A percentile compares a stretch with the other conserved stretches of the same genome.
These are phyloP conservation scores for Elsinoe ampelina DNA, from an alignment of 2,329 filamentous ascomycete genomes.

Conservation along the genomic window DNA sequence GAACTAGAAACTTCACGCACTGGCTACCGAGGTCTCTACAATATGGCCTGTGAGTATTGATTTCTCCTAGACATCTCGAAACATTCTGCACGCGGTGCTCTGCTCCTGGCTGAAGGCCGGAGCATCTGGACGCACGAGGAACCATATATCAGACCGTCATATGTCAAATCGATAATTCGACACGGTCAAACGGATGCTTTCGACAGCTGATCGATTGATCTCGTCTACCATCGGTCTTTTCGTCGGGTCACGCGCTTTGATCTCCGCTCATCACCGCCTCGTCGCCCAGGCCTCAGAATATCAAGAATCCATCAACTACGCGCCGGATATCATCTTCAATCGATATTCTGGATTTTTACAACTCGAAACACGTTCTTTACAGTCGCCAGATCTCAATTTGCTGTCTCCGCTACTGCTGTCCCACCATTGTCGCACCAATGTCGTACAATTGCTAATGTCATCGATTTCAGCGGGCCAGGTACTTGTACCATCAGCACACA, in stretches of 20 bases:
- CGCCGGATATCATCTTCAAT: not conserved
- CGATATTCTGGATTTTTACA: not conserved
- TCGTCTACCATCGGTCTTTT: not conserved
- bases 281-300: conserved; percentile 1
- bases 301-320: not conserved
- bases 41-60: conserved; percentile 51
- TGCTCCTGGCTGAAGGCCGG: not conserved
- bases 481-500: conserved; percentile 53
- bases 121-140: conserved; percentile 1
- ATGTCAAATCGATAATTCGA: not conserved
- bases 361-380: not conserved
- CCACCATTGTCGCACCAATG: not conserved
- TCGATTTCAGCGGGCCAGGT: conserved; percentile 48
- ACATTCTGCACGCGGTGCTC: not conserved
- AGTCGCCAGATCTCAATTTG: not conserved
- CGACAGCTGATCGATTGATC: not conserved
- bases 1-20: not conserved
- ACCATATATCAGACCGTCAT: not conserved
- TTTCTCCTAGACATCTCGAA: conserved; percentile 21
- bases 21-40: conserved; percentile 24
- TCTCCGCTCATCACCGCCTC: not conserved
- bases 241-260: not conserved
- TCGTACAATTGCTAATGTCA: conserved; percentile 33
- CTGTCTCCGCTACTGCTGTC: not conserved
- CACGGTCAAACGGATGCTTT: not conserved